Evolutionary conservation across 768 basidiomycete genomes (phyloP).

Genomic region (Amanita pallidorosea): DNA sequence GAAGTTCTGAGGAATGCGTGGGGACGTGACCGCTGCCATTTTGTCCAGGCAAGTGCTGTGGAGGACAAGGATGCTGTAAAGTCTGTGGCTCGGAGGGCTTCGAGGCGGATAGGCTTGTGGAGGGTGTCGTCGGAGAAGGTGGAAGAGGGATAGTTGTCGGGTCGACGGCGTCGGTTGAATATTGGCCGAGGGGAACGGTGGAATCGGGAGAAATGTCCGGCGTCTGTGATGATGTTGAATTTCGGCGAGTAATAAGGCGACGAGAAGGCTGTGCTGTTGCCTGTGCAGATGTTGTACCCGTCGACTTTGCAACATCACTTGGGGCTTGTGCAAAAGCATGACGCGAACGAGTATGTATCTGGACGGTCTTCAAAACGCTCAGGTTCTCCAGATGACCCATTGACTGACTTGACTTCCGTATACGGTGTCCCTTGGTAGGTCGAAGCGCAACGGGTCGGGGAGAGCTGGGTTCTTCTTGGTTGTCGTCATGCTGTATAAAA

Average conservation of each 20-base stretch:
- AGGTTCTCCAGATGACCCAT: conserved; percentile 31
- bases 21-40: neutral
- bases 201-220: neutral
- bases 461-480: conserved; percentile 31
- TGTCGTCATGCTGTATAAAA: conserved; percentile 42
- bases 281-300: conserved; percentile 8
- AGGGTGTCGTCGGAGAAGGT: conserved; percentile 5
- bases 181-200: neutral
- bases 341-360: conserved; percentile 48
- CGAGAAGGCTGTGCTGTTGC: conserved; percentile 11
- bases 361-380: conserved; percentile 54
- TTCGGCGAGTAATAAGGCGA: conserved; percentile 32
- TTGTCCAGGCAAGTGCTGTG: neutral
- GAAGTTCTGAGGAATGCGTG: neutral
- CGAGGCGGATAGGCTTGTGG: conserved; percentile 6
- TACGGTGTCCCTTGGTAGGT: conserved; percentile 24
- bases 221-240: conserved; percentile 27
- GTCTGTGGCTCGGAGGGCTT: conserved; percentile 15
- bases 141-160: conserved; percentile 7
- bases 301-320: conserved; percentile 8
- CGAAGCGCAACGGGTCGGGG: conserved; percentile 18
- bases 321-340: conserved; percentile 39
- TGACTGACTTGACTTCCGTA: conserved; percentile 54
- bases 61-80: neutral
- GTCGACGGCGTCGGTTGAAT: conserved; percentile 7